These are phyloP conservation scores for Tolypocladium inflatum DNA, from an alignment of 2,329 filamentous ascomycete species.

Conservation along the genomic window DNA sequence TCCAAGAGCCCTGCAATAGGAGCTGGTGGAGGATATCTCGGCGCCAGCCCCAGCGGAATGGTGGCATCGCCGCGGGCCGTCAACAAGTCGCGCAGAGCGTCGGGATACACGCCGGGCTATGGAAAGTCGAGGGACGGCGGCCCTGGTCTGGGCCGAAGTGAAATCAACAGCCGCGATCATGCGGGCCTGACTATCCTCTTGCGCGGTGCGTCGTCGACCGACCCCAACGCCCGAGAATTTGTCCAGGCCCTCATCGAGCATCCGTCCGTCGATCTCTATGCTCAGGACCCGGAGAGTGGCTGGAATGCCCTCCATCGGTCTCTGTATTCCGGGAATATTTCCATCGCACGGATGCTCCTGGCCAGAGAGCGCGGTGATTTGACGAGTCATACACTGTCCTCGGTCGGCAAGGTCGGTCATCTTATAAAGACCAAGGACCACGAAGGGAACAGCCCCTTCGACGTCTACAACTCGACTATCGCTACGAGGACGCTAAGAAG, in stretches of 20 bases:
- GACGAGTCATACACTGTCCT: slow-evolving; percentile 48
- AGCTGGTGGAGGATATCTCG: slow-evolving; percentile 17
- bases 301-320: slow-evolving; percentile 94
- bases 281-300: slow-evolving; percentile 81
- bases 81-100: slow-evolving; percentile 41
- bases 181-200: slow-evolving; percentile 76
- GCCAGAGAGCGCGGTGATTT: slow-evolving; percentile 63
- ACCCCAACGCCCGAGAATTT: slow-evolving; percentile 61
- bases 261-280: slow-evolving; percentile 74
- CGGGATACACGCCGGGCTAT: slow-evolving; percentile 35
- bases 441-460: slow-evolving; percentile 90
- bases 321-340: slow-evolving; percentile 81
- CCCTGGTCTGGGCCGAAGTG: slow-evolving; percentile 41
- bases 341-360: slow-evolving; percentile 74
- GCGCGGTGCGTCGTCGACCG: slow-evolving; percentile 68
- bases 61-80: slow-evolving; percentile 40
- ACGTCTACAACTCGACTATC: slow-evolving; percentile 84
- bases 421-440: slow-evolving; percentile 93
- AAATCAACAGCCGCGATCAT: slow-evolving; percentile 79
- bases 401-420: slow-evolving; percentile 55
- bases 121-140: slow-evolving; percentile 35
- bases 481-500: slow-evolving; percentile 58
- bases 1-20: slow-evolving; percentile 43
- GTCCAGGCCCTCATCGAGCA: slow-evolving; percentile 73
- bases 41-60: slow-evolving; percentile 30